Conservation (phyloP, 805 yeast genomes). For the Saccharomycopsis fibuligera region DNA sequence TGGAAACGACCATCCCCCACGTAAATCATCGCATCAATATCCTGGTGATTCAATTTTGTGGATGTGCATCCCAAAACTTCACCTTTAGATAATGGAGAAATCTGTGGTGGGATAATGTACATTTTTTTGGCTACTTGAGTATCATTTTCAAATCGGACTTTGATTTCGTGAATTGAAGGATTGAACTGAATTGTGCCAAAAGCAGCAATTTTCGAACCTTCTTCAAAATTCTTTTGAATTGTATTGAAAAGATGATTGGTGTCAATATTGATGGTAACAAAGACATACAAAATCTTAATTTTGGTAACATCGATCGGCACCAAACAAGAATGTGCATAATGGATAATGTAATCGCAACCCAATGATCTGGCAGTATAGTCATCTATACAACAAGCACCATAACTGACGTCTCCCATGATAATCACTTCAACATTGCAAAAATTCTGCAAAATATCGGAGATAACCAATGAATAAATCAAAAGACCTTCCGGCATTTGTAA, state of each 20-base stretch:
- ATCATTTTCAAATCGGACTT: slow-evolving; percentile 24
- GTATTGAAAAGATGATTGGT: slow-evolving; percentile 77
- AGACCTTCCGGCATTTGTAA: slow-evolving; percentile 97
- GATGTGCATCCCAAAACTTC: slow-evolving; percentile 97
- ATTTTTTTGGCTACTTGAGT: slow-evolving; percentile 37
- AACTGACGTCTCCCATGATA: slow-evolving; percentile 98
- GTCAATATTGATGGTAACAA: slow-evolving; percentile 89
- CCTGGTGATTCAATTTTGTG: slow-evolving; percentile 60
- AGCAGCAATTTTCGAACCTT: slow-evolving; percentile 65
- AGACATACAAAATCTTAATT: slow-evolving; percentile 89
- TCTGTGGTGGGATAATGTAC: slow-evolving; percentile 79
- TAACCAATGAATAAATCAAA: slow-evolving; percentile 76
- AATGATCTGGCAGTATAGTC: slow-evolving; percentile 90
- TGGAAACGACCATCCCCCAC: slow-evolving; percentile 97
- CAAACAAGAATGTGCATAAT: slow-evolving; percentile 94
- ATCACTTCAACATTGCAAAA: slow-evolving; percentile 75
- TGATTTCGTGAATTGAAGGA: slow-evolving; percentile 70
- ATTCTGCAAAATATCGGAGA: slow-evolving; percentile 90
- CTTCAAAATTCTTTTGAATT: slow-evolving; percentile 57
- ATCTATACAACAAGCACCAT: slow-evolving; percentile 98
- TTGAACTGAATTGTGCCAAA: slow-evolving; percentile 97
- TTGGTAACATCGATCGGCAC: slow-evolving; percentile 91
- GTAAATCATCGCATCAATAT: slow-evolving; percentile 76
- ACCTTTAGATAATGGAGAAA: slow-evolving; percentile 87
- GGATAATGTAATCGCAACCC: slow-evolving; percentile 91